Evolutionary conservation across 1,284 basidiomycete species (phyloP), one percentile per base, ranked within the genome.

Genomic region (Cutaneotrichosporon sp.): DNA sequence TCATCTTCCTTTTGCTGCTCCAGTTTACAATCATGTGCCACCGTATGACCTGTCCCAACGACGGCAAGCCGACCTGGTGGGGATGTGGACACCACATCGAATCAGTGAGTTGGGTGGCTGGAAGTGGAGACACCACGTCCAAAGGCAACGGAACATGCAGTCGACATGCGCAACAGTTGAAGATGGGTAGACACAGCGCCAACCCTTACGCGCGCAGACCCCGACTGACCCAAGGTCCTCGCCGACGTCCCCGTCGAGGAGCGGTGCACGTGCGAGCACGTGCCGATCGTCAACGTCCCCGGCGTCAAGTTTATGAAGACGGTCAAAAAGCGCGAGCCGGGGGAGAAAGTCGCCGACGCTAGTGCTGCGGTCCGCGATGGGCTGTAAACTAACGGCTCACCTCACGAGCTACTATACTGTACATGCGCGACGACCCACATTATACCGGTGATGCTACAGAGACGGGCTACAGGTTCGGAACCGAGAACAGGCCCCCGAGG

Each of bases 1-100:
- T 30, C 16, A 5, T 14, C 32, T 22, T 56, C 38, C 42, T 13
- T 40, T 14, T 32, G 4, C 60, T 42, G 50, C n/a, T 46, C 26
- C 32, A 31, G 46, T 38, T 26, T 49, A 22, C 30, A 31, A 74
- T 30, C 21, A 80, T 80, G 79, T 80, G 79, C 71, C 76, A 75
- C 64, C 70, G 69, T 59, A 74, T 78, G 6, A 65, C 66, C 42
- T 80, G 79, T 68, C 78, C 79, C 2, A 80, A 80, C 65, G 78
- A 80, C 62, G 76, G 73, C 46, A 76, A 77, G 69, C 77, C 76
- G 31, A 79, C 78, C 49, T 80, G 79, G 79, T 80, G 79, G 79
- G 79, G 79, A 58, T 80, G 79, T 56, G 79, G 78, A 77, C 59
- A 66, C 16, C 79, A 80, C 61, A 76, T 80, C 56, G 77, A 79